Evolutionary conservation across 1,139 yeast species (phyloP).

Genomic region (Nakaseomyces sp.): DNA sequence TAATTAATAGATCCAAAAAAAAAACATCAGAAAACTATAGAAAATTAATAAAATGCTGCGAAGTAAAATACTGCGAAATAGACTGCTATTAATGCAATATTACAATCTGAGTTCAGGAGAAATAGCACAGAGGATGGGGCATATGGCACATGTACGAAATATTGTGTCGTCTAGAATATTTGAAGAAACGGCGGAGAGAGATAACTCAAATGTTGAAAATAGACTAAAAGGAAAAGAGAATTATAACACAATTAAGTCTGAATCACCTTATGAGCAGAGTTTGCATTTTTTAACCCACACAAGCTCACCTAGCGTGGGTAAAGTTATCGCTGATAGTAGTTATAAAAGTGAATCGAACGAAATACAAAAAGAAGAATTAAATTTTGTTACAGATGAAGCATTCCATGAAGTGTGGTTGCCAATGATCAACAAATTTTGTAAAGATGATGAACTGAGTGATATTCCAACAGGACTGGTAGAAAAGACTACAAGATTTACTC

Average conservation of each 20-base stretch:
- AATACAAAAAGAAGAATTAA: neutral
- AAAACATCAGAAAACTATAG: neutral
- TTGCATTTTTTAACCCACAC: constrained; percentile 2
- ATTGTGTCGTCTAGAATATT: neutral
- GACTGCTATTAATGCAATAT: neutral
- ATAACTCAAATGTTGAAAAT: neutral
- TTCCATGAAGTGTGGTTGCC: neutral
- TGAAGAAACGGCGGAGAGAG: neutral
- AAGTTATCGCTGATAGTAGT: neutral
- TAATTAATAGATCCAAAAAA: no score
- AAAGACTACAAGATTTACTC: neutral
- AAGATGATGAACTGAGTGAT: neutral
- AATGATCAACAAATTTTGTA: neutral
- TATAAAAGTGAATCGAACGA: neutral
- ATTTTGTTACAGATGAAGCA: neutral
- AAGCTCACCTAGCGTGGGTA: neutral
- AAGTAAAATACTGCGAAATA: constrained; percentile 1
- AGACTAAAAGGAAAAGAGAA: neutral
- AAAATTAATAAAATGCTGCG: neutral
- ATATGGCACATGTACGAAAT: neutral
- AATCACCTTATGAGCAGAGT: neutral
- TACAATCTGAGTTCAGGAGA: neutral
- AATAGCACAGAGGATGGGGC: neutral
- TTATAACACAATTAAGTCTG: neutral
- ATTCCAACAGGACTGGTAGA: neutral